Evolutionary conservation across 768 basidiomycete species (phyloP), one percentile per base, ranked within the genome.

Genomic region (Polyporus arcularius): DNA sequence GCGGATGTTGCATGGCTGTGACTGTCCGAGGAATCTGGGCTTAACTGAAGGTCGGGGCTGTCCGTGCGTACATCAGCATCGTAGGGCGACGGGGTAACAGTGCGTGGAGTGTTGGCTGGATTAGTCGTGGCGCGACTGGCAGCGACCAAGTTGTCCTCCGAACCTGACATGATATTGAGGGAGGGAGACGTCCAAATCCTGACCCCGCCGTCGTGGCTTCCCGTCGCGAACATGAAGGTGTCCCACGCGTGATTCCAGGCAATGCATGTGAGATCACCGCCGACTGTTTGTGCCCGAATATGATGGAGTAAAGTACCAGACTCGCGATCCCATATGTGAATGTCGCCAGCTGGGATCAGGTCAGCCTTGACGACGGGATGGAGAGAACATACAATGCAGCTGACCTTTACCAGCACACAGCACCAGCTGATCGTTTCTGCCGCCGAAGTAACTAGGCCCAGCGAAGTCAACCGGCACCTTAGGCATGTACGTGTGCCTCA

Each of bases 291-390:
- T 31, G 85, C 81, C 14, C 82, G 84, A 65, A 94, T 80, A 63
- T 86, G 82, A 62, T 91, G 90, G 3, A 94, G 77, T 1, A 91
- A 75, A 8, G 84, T 80, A 5, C 83, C 92, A 11, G 88, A 88
- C 73, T 92, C 90, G 60, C 86, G 84, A 67, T 94, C 92, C 92
- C 92, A 94, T 12, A 93, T 89, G 68, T 90, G 87, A 14, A 94
- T 86, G 67, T 92, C 89, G 4, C 92, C 92, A 61, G 83, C 91
- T 92, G 61, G 47, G 46, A 18, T 1, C 8, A 14, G 18, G 50
- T 57, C n/a, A 58, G 28, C 35, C 10, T 30, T 6, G 10, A 4
- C 16, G 52, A 32, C 53, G 57, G 32, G 14, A 51, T 51, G 30
- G 41, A 56, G 15, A 8, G 4, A 12, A 28, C n/a, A 26, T 26